These are phyloP conservation scores for Puccinia polysora DNA, from an alignment of 1,284 basidiomycete genomes.

Conservation along the genomic window DNA sequence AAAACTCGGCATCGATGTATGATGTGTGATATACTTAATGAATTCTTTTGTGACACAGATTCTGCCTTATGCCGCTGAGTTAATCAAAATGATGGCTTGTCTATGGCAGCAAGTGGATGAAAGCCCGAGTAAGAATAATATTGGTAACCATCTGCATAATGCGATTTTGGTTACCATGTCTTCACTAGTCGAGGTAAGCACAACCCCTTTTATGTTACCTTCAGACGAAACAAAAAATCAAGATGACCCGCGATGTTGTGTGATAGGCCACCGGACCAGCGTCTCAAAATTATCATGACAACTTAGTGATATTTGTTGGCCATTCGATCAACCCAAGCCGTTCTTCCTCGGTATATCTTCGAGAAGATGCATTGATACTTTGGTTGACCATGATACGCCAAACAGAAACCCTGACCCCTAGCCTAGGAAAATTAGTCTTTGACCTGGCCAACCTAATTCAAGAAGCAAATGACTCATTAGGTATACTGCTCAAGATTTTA, in stretches of 20 bases:
- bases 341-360: conserved; percentile 30
- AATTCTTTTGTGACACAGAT: conserved; percentile 12
- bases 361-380: conserved; percentile 35
- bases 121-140: conserved; percentile 38
- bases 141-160: conserved; percentile 27
- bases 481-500: conserved; percentile 29
- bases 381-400: conserved; percentile 30
- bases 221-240: too few species aligned
- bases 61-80: conserved; percentile 20
- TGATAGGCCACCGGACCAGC: conserved; percentile 15
- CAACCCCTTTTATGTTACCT: not conserved
- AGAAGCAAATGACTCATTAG: conserved; percentile 26
- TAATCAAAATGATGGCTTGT: conserved; percentile 14
- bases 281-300: conserved; percentile 26
- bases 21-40: not conserved
- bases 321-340: conserved; percentile 28
- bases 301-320: conserved; percentile 21
- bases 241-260: not conserved
- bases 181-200: conserved; percentile 28
- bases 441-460: conserved; percentile 6
- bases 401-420: conserved; percentile 20
- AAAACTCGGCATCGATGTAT: too few species aligned
- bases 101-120: conserved; percentile 39
- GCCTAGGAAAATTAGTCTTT: conserved; percentile 17
- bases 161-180: conserved; percentile 35